These are phyloP conservation scores for Saxispiralis lemnorum DNA, from an alignment of 495 filamentous ascomycete species.

Conservation along the genomic window DNA sequence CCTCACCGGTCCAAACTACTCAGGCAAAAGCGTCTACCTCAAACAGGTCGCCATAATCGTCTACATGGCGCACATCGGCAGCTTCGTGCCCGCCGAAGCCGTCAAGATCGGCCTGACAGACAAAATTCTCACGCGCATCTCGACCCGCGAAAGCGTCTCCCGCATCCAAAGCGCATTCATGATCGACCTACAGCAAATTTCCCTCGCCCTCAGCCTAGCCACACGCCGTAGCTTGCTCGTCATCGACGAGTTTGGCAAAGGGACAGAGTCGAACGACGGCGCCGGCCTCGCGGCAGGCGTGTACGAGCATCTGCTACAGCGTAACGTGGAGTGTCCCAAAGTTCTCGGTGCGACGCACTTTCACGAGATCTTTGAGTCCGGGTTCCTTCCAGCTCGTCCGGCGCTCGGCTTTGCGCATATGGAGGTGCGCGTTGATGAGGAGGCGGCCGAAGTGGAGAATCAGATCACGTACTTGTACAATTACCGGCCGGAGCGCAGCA, in stretches of 20 bases:
- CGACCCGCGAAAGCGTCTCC: conserved; percentile 74
- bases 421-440: conserved; percentile 58
- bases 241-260: conserved; percentile 94
- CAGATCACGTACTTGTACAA: conserved; percentile 83
- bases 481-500: conserved; percentile 48
- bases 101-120: conserved; percentile 80
- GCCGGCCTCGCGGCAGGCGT: conserved; percentile 73
- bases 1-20: conserved; percentile 87
- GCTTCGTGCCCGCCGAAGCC: conserved; percentile 66
- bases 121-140: conserved; percentile 76
- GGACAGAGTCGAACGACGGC: conserved; percentile 66
- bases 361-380: conserved; percentile 76
- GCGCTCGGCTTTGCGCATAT: conserved; percentile 61
- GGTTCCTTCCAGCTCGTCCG: conserved; percentile 41
- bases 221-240: conserved; percentile 65
- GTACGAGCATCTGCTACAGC: conserved; percentile 53
- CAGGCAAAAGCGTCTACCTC: conserved; percentile 89
- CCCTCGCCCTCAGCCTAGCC: conserved; percentile 56
- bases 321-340: conserved; percentile 49
- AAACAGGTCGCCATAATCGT: conserved; percentile 91
- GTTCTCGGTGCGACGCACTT: conserved; percentile 84
- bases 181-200: conserved; percentile 79
- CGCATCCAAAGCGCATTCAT: conserved; percentile 81
- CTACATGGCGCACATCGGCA: conserved; percentile 81
- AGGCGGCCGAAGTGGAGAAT: conserved; percentile 40